Conservation (phyloP, 306 rosid genomes). For the Ormosia emarginata region DNA sequence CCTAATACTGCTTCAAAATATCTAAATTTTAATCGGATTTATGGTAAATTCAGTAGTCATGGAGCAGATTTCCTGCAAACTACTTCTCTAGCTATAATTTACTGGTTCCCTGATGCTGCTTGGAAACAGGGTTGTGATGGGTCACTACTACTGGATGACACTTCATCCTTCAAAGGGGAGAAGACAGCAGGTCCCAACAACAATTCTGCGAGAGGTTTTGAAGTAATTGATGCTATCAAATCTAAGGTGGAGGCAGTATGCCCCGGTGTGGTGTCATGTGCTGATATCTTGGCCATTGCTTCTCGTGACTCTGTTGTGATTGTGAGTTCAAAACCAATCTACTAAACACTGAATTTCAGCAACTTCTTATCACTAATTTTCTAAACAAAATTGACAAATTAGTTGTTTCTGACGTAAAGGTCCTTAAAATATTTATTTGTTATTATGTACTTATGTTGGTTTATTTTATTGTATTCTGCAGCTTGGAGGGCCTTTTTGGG, state of each 20-base stretch:
- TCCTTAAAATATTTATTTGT: neutral
- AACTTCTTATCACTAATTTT: neutral
- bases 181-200: constrained; percentile 65
- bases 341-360: neutral
- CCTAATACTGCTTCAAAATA: neutral
- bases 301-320: constrained; percentile 71
- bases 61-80: neutral
- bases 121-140: constrained; percentile 78
- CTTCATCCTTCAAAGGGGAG: constrained; percentile 53
- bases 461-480: neutral
- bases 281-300: constrained; percentile 77
- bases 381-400: neutral
- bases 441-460: neutral
- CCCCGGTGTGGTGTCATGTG: constrained; percentile 73
- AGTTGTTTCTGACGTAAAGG: neutral
- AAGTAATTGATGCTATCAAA: constrained; percentile 59
- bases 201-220: constrained; percentile 56
- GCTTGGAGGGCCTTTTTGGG: constrained; percentile 92
- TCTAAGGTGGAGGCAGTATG: constrained; percentile 48
- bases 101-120: neutral
- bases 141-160: constrained; percentile 71
- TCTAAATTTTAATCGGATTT: neutral
- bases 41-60: neutral
- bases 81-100: neutral
- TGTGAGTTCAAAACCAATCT: constrained; percentile 37